These are phyloP conservation scores for Ophiostoma australiae DNA, from an alignment of 2,329 filamentous ascomycete genomes.

Conservation along the genomic window DNA sequence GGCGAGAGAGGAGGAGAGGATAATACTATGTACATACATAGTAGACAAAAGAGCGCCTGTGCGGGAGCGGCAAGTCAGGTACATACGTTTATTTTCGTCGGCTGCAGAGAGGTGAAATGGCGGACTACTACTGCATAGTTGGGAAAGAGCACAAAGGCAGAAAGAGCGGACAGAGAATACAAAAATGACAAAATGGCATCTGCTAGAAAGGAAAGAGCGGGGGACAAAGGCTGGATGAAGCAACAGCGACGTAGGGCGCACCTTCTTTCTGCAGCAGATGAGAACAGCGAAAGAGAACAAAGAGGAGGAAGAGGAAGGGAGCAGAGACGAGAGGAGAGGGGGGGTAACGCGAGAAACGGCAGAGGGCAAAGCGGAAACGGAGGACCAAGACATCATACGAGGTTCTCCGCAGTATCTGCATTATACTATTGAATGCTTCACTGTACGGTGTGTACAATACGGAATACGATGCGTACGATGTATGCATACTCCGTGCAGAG, in stretches of 20 bases:
- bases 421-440: no score
- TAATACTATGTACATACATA: not conserved
- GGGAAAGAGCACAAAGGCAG: not conserved
- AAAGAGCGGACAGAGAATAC: not conserved
- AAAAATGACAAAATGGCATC: not conserved
- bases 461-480: not conserved
- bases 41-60: slow-evolving; percentile 19
- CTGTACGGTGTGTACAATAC: not conserved
- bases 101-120: not conserved
- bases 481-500: not conserved
- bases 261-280: not conserved
- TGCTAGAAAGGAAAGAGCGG: not conserved
- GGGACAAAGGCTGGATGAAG: not conserved
- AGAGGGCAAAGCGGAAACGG: not conserved
- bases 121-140: not conserved
- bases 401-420: slow-evolving; percentile 1
- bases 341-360: not conserved
- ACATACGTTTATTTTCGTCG: slow-evolving; percentile 5
- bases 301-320: not conserved
- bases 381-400: slow-evolving; percentile 10
- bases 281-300: not conserved
- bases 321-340: not conserved
- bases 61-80: slow-evolving; percentile 22
- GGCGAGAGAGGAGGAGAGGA: slow-evolving; percentile 13
- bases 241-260: not conserved